Percentiles rank a stretch among this genome's conserved stretches.
These are phyloP conservation scores for Arthrobotrys musiformis DNA, from an alignment of 2,329 filamentous ascomycete genomes.

Conservation along the genomic window DNA sequence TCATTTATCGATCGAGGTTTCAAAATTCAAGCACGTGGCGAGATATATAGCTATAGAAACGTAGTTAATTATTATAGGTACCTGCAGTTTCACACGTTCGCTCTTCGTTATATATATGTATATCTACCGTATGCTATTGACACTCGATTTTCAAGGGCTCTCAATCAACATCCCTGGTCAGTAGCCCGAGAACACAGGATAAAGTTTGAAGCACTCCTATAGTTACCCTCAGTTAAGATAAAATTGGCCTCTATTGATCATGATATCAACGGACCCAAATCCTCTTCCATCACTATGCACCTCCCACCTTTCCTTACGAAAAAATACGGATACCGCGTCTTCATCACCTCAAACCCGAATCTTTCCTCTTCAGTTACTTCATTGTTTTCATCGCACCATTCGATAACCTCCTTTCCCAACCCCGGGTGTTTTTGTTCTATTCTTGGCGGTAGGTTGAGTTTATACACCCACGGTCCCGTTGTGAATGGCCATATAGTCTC, in stretches of 20 bases:
- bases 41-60: background rate
- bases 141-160: no score
- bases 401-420: background rate
- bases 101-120: background rate
- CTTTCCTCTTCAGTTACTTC: slow-evolving; percentile 3
- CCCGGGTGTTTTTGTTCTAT: background rate
- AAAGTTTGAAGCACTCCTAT: no score
- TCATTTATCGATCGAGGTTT: background rate
- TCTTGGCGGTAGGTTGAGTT: background rate
- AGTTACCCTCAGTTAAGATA: no score
- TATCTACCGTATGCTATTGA: no score
- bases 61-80: no score
- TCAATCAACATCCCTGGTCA: no score
- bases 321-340: background rate
- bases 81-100: background rate
- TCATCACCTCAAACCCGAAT: background rate
- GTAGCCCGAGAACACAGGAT: no score
- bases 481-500: slow-evolving; percentile 12
- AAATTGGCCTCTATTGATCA: no score
- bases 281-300: background rate
- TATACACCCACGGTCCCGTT: slow-evolving; percentile 19
- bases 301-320: background rate
- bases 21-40: background rate
- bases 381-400: background rate
- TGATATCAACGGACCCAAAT: background rate